These are phyloP conservation scores for Quercus lobata DNA, from an alignment of 331 rosid genomes.

Conservation along the genomic window DNA sequence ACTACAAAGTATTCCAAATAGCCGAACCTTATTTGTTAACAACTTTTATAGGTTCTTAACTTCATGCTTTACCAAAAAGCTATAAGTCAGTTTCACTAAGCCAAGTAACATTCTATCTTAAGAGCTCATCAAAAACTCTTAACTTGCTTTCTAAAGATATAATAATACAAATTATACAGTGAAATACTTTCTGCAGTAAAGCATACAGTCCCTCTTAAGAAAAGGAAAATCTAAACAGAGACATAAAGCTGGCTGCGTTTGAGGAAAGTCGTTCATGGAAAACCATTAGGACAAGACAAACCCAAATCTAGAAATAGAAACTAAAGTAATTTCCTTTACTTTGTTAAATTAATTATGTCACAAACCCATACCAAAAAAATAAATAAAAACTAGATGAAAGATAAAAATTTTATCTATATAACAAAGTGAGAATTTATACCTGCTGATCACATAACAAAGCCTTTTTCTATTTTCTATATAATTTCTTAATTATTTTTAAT, in stretches of 20 bases:
- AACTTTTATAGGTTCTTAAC: neutral
- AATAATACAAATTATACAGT: neutral
- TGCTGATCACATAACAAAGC: neutral
- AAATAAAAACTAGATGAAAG: neutral
- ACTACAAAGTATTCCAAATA: constrained; percentile 6
- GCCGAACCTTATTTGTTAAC: neutral
- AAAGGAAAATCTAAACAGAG: neutral
- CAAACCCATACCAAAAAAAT: neutral
- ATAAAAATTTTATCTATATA: neutral
- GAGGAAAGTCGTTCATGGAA: no score
- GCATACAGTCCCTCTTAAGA: neutral
- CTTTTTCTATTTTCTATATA: neutral
- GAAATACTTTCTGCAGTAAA: neutral
- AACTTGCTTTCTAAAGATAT: neutral
- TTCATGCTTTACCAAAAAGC: neutral
- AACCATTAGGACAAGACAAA: no score
- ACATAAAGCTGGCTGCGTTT: neutral
- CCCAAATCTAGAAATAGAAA: neutral
- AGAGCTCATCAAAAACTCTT: neutral
- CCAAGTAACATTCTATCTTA: neutral
- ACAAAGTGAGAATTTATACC: neutral
- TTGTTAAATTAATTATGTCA: neutral
- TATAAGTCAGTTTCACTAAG: neutral
- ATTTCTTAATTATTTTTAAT: neutral
- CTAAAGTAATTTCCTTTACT: neutral